These are phyloP conservation scores for Fusarium pininemorale DNA, from an alignment of 2,329 filamentous ascomycete genomes.

Conservation along the genomic window DNA sequence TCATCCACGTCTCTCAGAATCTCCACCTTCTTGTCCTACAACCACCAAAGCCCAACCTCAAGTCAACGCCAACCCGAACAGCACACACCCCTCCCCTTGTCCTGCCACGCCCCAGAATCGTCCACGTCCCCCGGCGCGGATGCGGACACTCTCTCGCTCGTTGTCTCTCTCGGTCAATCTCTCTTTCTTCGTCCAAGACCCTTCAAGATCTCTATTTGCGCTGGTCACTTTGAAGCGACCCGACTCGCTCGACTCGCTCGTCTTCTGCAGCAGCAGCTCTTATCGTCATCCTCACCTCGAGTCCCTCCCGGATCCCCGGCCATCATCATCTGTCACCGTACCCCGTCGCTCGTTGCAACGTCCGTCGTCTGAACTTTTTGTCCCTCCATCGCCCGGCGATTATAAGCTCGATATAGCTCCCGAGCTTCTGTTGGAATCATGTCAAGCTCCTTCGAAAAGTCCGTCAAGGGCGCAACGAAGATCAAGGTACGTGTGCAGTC, in stretches of 20 bases:
- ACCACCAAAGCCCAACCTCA: slow-evolving; percentile 34
- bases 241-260: slow-evolving; percentile 9
- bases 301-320: slow-evolving; percentile 9
- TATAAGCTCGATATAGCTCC: slow-evolving; percentile 14
- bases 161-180: slow-evolving; percentile 34
- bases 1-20: slow-evolving; percentile 1
- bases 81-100: slow-evolving; percentile 38
- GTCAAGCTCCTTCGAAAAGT: slow-evolving; percentile 96
- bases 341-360: slow-evolving; percentile 31
- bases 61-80: slow-evolving; percentile 23
- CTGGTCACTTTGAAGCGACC: slow-evolving; percentile 32
- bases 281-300: slow-evolving; percentile 14
- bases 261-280: not conserved
- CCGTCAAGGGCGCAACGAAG: slow-evolving; percentile 98
- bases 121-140: slow-evolving; percentile 40
- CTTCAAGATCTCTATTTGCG: slow-evolving; percentile 28
- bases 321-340: slow-evolving; percentile 30
- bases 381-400: slow-evolving; percentile 10
- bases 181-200: slow-evolving; percentile 32
- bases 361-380: slow-evolving; percentile 21
- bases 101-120: slow-evolving; percentile 39
- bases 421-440: slow-evolving; percentile 55
- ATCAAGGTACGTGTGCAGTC: slow-evolving; percentile 73
- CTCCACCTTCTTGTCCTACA: slow-evolving; percentile 30
- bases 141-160: slow-evolving; percentile 35